These are phyloP conservation scores for Acanthamoeba sp. DNA, from an alignment of 208 protist genomes.

Conservation along the genomic window DNA sequence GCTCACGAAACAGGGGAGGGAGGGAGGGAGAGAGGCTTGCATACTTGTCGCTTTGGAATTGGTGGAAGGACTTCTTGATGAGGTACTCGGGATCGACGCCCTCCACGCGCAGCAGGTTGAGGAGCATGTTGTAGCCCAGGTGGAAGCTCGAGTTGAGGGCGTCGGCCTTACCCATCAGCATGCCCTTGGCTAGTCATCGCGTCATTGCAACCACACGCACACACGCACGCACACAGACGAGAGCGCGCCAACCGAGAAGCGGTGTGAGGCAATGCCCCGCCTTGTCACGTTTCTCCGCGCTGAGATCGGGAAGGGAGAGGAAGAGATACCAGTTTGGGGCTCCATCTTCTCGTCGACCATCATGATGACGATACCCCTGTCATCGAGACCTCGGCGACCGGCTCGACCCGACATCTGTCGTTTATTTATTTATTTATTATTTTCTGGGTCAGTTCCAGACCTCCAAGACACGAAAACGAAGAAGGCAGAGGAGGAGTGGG, in stretches of 20 bases:
- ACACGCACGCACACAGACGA: too few relatives aligned
- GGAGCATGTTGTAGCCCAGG: slow-evolving; percentile 99
- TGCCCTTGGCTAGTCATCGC: slow-evolving; percentile 77
- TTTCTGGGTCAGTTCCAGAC: too few relatives aligned
- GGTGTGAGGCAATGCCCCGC: too few relatives aligned
- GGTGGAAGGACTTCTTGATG: slow-evolving; percentile 97
- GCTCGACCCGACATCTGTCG: slow-evolving; percentile 99
- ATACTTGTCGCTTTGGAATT: slow-evolving; percentile 95
- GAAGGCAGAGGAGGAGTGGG: too few relatives aligned
- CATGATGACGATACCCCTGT: slow-evolving; percentile 98
- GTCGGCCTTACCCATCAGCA: slow-evolving; percentile 94
- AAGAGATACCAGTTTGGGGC: slow-evolving; percentile 90
- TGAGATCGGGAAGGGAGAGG: background rate
- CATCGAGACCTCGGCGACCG: slow-evolving; percentile 99
- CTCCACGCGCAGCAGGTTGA: slow-evolving; percentile 98
- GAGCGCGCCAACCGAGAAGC: too few relatives aligned
- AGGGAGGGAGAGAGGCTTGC: too few relatives aligned
- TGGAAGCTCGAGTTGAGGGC: slow-evolving; percentile 94
- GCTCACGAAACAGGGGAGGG: slow-evolving; percentile 88
- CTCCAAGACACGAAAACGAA: background rate
- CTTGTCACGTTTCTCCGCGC: too few relatives aligned
- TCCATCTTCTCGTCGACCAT: slow-evolving; percentile 98
- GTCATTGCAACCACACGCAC: too few relatives aligned
- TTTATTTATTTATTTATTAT: slow-evolving; percentile 75
- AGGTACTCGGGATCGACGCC: slow-evolving; percentile 98